Evolutionary conservation across 148 eudicot genomes (phyloP).

Genomic region (Nyssa sinensis): DNA sequence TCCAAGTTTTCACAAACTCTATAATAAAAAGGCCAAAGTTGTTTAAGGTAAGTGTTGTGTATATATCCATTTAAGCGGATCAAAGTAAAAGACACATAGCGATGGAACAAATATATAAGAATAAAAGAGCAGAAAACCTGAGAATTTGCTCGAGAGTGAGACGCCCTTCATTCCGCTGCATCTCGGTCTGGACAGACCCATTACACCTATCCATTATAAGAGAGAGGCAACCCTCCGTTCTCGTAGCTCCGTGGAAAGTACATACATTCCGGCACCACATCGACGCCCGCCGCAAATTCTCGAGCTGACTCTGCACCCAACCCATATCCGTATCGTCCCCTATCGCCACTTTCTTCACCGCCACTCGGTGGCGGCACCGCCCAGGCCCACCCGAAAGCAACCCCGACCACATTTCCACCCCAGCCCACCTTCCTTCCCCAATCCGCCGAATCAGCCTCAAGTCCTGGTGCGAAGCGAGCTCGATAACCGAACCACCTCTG

Average conservation of each 20-base stretch:
- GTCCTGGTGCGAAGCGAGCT: conserved; percentile 61
- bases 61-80: background rate
- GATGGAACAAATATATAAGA: background rate
- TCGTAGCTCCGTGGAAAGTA: conserved; percentile 62
- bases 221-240: conserved; percentile 48
- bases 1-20: background rate
- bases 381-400: conserved; percentile 37
- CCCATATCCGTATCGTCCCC: conserved; percentile 68
- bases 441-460: conserved; percentile 57
- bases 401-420: conserved; percentile 77
- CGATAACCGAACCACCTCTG: conserved; percentile 32
- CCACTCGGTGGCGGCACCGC: conserved; percentile 69
- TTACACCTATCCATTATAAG: conserved; percentile 80
- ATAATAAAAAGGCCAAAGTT: background rate
- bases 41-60: too few species aligned
- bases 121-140: conserved; percentile 44
- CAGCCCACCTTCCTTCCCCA: conserved; percentile 61
- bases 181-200: conserved; percentile 79
- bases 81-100: background rate
- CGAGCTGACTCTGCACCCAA: conserved; percentile 77
- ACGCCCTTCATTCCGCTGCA: conserved; percentile 79
- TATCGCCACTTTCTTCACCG: conserved; percentile 70
- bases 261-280: conserved; percentile 98
- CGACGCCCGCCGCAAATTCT: conserved; percentile 62
- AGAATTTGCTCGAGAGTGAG: conserved; percentile 95